Conservation (phyloP, 2,329 filamentous ascomycete species). For the Colletotrichum noveboracense region DNA sequence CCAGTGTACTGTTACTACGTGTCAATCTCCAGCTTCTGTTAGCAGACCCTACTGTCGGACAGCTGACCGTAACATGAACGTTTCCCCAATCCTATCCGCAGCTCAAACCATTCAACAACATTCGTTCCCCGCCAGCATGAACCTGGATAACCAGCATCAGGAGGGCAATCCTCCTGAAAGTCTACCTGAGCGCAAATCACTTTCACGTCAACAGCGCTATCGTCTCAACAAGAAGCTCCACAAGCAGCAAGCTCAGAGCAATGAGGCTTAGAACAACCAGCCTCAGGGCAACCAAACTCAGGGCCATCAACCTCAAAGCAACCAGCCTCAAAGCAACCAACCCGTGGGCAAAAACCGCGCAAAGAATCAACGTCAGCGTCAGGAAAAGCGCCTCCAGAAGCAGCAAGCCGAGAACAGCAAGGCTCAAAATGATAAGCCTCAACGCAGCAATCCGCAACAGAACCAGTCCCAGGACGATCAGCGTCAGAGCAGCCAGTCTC, state of each 20-base stretch:
- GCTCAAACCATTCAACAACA: background rate
- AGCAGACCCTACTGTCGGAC: no score
- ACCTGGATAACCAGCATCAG: background rate
- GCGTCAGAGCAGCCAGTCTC: background rate
- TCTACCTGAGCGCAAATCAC: background rate
- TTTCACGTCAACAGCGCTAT: background rate
- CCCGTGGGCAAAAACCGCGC: no score
- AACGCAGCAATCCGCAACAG: background rate
- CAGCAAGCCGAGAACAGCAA: background rate
- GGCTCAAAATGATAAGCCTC: background rate
- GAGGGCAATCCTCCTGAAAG: no score
- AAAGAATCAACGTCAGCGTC: background rate
- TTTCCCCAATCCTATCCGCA: background rate
- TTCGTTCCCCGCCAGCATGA: rapidly evolving
- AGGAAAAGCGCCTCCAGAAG: background rate
- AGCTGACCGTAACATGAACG: no score
- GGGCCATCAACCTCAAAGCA: rapidly evolving
- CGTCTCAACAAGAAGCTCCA: background rate
- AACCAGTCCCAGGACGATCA: background rate
- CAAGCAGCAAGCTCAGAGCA: background rate
- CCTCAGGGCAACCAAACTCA: background rate
- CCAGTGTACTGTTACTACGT: no score
- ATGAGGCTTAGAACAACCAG: background rate
- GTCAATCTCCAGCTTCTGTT: no score
- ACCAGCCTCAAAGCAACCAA: no score